A percentile compares a stretch with the other conserved stretches of the same genome.
phyloP scores from a whole-genome alignment of 2,329 filamentous ascomycete species.

The Aspergillus eucalypticola region DNA sequence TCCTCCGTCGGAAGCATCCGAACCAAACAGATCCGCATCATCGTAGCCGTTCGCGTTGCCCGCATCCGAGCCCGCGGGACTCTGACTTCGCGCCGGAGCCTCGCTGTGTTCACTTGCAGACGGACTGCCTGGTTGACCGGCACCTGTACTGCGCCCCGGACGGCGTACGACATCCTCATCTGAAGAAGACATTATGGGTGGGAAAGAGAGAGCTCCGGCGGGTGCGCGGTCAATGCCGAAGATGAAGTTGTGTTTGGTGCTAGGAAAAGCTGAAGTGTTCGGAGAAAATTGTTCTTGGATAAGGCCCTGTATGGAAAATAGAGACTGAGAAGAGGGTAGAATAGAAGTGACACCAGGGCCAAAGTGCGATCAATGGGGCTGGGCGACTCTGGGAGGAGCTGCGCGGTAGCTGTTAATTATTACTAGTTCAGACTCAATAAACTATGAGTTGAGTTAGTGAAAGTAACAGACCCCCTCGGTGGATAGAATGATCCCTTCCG shows the following conservation, averaged over 20 bases:
- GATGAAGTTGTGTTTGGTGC: not conserved
- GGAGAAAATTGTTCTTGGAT: not conserved
- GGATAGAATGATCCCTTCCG: constrained; percentile 29
- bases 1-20: constrained; percentile 45
- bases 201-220: not conserved
- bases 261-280: not conserved
- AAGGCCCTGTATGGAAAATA: not conserved
- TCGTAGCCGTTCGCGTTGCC: constrained; percentile 38
- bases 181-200: constrained; percentile 37
- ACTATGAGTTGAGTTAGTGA: not conserved
- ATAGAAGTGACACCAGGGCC: not conserved
- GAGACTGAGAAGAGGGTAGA: not conserved
- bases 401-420: too few species aligned
- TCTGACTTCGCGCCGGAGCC: constrained; percentile 18
- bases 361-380: not conserved
- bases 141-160: constrained; percentile 31
- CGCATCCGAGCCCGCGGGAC: constrained; percentile 30
- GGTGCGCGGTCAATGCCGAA: not conserved
- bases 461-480: not conserved
- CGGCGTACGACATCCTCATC: constrained; percentile 42
- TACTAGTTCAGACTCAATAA: too few species aligned
- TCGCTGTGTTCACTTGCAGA: constrained; percentile 26
- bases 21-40: constrained; percentile 50
- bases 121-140: constrained; percentile 24
- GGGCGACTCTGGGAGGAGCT: too few species aligned